phyloP scores from a whole-genome alignment of 139 green algal genomes.

The Coelastrella sp. region DNA sequence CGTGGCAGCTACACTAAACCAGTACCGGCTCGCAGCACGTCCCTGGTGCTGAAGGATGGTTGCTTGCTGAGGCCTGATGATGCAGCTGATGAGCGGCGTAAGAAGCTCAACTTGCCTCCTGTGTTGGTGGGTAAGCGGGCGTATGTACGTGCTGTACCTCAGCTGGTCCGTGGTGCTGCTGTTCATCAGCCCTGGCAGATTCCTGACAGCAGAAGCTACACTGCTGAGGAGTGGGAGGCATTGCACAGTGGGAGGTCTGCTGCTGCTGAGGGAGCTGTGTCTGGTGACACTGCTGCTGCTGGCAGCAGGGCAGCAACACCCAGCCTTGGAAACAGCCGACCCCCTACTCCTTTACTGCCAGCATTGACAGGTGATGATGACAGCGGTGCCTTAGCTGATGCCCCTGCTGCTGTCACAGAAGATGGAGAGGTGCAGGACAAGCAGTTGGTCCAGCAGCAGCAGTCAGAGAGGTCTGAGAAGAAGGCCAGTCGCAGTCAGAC shows the following conservation, averaged over 20 bases:
- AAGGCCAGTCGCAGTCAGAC: conserved; percentile 37
- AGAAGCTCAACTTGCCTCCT: conserved; percentile 18
- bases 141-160: conserved; percentile 74
- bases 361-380: not conserved
- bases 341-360: not conserved
- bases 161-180: conserved; percentile 61
- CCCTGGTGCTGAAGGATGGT: not conserved
- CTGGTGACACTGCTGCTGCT: not conserved
- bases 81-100: not conserved
- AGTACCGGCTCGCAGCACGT: not conserved
- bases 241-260: conserved; percentile 28
- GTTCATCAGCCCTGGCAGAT: conserved; percentile 58
- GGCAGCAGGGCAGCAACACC: not conserved
- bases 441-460: conserved; percentile 29
- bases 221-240: conserved; percentile 58
- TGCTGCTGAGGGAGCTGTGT: conserved; percentile 1
- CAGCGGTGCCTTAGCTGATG: not conserved
- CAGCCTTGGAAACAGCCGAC: not conserved
- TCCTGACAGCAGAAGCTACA: conserved; percentile 57
- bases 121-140: conserved; percentile 79
- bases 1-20: not conserved
- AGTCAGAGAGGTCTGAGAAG: not conserved
- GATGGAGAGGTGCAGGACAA: not conserved
- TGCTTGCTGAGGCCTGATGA: not conserved
- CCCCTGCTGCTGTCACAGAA: not conserved